Conservation (phyloP, 768 basidiomycete genomes). For the Leccinum variicolor region DNA sequence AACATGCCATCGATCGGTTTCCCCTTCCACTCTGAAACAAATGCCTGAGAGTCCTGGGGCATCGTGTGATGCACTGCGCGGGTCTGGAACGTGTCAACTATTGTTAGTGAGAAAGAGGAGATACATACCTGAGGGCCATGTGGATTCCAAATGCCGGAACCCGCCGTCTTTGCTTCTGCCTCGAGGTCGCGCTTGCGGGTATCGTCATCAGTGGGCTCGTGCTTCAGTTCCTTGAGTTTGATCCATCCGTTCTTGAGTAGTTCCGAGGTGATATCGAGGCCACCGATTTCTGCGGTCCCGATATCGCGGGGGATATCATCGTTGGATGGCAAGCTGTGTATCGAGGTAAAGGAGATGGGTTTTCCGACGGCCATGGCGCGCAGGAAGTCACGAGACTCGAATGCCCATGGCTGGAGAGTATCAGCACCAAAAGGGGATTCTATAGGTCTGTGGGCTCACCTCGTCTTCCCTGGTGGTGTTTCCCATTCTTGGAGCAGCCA, state of each 20-base stretch:
- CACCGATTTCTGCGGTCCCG: constrained; percentile 69
- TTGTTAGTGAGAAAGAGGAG: neutral
- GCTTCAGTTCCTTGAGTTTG: constrained; percentile 83
- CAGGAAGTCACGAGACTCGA: constrained; percentile 90
- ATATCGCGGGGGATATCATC: constrained; percentile 79
- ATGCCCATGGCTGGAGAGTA: constrained; percentile 72
- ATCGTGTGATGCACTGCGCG: constrained; percentile 77
- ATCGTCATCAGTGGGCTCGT: constrained; percentile 81
- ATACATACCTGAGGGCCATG: constrained; percentile 63
- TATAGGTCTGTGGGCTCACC: constrained; percentile 37
- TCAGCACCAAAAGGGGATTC: neutral
- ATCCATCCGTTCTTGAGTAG: constrained; percentile 91
- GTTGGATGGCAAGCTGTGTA: constrained; percentile 73
- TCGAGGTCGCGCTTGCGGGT: constrained; percentile 69
- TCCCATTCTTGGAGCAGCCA: constrained; percentile 82
- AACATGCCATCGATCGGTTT: constrained; percentile 76
- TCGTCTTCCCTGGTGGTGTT: constrained; percentile 85
- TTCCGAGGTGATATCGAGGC: constrained; percentile 69
- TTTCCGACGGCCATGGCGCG: constrained; percentile 86
- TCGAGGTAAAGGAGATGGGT: constrained; percentile 79
- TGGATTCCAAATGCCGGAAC: constrained; percentile 84
- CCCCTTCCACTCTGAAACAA: constrained; percentile 91
- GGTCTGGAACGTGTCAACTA: constrained; percentile 42
- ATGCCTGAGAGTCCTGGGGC: constrained; percentile 86
- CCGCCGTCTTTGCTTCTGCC: constrained; percentile 67